Conservation (phyloP, 345 rosid species). For the Eucalyptus marginata region DNA sequence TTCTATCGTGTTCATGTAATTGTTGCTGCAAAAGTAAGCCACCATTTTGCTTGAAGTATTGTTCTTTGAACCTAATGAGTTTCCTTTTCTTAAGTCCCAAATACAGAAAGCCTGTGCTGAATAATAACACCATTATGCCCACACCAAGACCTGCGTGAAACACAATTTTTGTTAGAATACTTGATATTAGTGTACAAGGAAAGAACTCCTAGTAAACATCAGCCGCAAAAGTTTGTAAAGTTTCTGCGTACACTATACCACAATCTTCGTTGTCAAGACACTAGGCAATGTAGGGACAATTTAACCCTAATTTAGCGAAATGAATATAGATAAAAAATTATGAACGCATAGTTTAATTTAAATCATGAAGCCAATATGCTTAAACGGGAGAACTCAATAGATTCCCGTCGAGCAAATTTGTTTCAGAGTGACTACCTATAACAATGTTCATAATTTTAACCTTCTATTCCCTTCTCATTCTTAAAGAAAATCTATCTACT, state of each 20-base stretch:
- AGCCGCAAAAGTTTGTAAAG: no score
- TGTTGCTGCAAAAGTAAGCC: no score
- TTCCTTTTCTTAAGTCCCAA: no score
- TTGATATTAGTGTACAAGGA: rapidly evolving
- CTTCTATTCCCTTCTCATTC: not conserved
- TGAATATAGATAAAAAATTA: not conserved
- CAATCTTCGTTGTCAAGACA: no score
- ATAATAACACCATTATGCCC: rapidly evolving
- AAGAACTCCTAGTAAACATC: no score
- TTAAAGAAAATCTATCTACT: not conserved
- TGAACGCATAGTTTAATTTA: not conserved
- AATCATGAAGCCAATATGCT: not conserved
- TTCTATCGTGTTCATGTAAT: not conserved
- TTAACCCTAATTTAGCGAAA: not conserved
- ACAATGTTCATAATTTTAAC: not conserved
- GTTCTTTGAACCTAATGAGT: no score
- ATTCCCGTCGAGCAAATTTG: not conserved
- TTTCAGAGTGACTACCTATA: not conserved
- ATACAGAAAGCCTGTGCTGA: no score
- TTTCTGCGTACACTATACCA: no score
- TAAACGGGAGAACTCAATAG: not conserved
- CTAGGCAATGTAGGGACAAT: not conserved
- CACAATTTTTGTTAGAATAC: no score
- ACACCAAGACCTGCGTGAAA: no score
- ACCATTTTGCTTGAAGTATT: no score